phyloP scores from a whole-genome alignment of 2,329 filamentous ascomycete species.

The Aspergillus thermomutatus region DNA sequence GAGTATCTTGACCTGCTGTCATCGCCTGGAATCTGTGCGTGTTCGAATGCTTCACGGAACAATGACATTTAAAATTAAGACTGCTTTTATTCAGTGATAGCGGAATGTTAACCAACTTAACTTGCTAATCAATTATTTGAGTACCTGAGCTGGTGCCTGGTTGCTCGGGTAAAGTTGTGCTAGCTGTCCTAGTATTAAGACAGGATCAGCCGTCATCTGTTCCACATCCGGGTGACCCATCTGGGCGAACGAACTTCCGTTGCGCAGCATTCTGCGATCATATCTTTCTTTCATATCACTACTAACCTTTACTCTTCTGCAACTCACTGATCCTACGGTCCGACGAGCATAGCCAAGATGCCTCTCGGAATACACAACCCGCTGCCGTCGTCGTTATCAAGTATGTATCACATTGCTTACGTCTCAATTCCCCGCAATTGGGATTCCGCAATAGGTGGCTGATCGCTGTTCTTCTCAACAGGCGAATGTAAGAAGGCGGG shows the following conservation, averaged over 20 bases:
- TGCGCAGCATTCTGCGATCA: slow-evolving; percentile 10
- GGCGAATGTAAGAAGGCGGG: slow-evolving; percentile 97
- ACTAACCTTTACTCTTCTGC: slow-evolving; percentile 4
- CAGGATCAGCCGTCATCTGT: slow-evolving; percentile 20
- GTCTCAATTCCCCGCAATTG: slow-evolving; percentile 31
- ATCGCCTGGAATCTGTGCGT: neutral
- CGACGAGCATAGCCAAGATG: slow-evolving; percentile 30
- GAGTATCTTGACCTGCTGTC: too few relatives aligned
- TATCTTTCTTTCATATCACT: slow-evolving; percentile 9
- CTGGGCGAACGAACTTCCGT: slow-evolving; percentile 12
- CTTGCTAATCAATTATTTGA: neutral
- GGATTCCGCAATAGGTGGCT: slow-evolving; percentile 19
- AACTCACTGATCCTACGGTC: slow-evolving; percentile 2
- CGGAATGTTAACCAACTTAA: neutral
- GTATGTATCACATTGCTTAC: slow-evolving; percentile 31
- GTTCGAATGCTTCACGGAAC: neutral
- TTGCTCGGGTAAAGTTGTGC: neutral
- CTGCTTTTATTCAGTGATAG: neutral
- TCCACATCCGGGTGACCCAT: slow-evolving; percentile 24
- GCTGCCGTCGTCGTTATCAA: slow-evolving; percentile 47
- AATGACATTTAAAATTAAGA: neutral
- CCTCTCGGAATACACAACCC: slow-evolving; percentile 47
- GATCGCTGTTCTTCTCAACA: slow-evolving; percentile 43
- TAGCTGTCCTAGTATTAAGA: neutral
- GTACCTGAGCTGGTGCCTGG: neutral